Percentiles rank a stretch among this genome's conserved stretches.
Evolutionary conservation across 2,329 filamentous ascomycete species (phyloP).

Genomic region (Chaetomium globosum): DNA sequence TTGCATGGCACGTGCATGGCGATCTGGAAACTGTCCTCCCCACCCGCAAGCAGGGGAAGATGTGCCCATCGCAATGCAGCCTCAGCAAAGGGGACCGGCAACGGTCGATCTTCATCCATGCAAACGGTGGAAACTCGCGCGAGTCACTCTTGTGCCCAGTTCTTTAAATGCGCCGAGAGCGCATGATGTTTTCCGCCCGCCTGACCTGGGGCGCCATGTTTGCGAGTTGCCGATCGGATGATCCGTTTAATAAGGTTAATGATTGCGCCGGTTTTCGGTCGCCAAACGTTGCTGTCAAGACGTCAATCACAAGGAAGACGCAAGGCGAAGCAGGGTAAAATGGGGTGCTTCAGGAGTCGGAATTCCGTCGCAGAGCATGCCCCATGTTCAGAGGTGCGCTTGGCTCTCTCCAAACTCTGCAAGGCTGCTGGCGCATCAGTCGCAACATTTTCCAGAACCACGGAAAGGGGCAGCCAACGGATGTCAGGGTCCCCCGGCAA

Average conservation of each 20-base stretch:
- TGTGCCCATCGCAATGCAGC: background rate
- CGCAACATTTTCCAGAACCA: background rate
- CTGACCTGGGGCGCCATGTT: background rate
- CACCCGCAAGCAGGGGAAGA: background rate
- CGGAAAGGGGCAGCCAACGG: conserved; percentile 9
- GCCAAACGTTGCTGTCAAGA: background rate
- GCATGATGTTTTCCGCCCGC: background rate
- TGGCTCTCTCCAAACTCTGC: background rate
- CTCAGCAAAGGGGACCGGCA: background rate
- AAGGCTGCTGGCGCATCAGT: background rate
- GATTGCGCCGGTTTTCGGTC: background rate
- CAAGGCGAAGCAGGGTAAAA: background rate
- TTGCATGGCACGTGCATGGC: conserved; percentile 6
- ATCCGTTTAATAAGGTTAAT: conserved; percentile 5
- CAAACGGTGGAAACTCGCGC: background rate
- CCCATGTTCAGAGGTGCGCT: background rate
- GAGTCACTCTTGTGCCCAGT: background rate
- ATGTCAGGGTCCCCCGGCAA: background rate
- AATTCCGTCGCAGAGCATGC: background rate
- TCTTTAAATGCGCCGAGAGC: background rate
- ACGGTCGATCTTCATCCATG: background rate
- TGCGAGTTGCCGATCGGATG: conserved; percentile 14
- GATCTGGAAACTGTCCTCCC: background rate
- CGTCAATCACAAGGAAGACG: background rate
- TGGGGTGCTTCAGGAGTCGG: background rate